phyloP scores from a whole-genome alignment of 805 yeast genomes.

The Lipomyces anomalus region DNA sequence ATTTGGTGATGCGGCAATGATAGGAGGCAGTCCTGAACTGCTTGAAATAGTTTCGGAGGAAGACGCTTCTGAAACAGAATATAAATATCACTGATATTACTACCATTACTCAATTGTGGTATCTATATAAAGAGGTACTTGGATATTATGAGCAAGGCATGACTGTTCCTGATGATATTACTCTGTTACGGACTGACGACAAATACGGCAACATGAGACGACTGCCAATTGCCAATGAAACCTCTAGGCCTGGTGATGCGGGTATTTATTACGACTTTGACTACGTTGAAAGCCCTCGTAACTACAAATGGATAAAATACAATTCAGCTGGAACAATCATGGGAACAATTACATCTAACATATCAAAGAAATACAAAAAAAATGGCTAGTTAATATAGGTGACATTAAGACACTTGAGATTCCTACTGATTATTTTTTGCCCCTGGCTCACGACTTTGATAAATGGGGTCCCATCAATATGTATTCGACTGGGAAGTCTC shows the following conservation, averaged over 20 bases:
- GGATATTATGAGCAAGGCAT: slow-evolving; percentile 20
- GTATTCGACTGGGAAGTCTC: slow-evolving; percentile 5
- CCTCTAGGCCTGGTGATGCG: slow-evolving; percentile 30
- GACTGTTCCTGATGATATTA: slow-evolving; percentile 24
- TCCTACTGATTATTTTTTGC: slow-evolving; percentile 28
- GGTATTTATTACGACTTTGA: slow-evolving; percentile 33
- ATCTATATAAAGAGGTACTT: slow-evolving; percentile 21
- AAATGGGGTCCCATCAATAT: slow-evolving; percentile 7
- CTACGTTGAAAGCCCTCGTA: slow-evolving; percentile 32
- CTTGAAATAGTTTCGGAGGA: slow-evolving; percentile 5
- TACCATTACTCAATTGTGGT: slow-evolving; percentile 24
- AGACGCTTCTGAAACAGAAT: no score
- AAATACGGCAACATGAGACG: slow-evolving; percentile 33
- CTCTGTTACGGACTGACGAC: slow-evolving; percentile 32
- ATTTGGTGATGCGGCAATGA: not conserved
- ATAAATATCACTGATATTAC: slow-evolving; percentile 2
- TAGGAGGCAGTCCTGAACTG: slow-evolving; percentile 7
- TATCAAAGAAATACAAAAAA: slow-evolving; percentile 24
- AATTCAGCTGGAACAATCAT: slow-evolving; percentile 26
- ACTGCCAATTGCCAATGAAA: slow-evolving; percentile 28
- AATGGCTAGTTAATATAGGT: slow-evolving; percentile 33
- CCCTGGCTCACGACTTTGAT: slow-evolving; percentile 19
- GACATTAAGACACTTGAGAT: slow-evolving; percentile 30
- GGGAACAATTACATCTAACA: slow-evolving; percentile 32
- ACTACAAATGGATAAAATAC: slow-evolving; percentile 33